Evolutionary conservation across 108 stramenopile species (phyloP).

Genomic region (Skeletonema grethae): DNA sequence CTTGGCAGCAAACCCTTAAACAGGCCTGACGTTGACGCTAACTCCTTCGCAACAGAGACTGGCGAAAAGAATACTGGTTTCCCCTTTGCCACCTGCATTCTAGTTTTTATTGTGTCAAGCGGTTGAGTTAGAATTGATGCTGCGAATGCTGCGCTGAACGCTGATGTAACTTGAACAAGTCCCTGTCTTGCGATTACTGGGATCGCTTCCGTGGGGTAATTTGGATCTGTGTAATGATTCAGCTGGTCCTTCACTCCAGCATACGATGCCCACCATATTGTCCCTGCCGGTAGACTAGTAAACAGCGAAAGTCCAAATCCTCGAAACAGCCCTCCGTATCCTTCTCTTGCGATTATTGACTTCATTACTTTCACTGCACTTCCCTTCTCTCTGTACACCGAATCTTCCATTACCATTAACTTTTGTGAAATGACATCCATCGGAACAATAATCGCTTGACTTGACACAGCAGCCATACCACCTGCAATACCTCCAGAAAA

Average conservation of each 20-base stretch:
- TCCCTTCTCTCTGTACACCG: slow-evolving; percentile 22
- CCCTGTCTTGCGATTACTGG: slow-evolving; percentile 30
- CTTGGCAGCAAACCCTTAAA: slow-evolving; percentile 47
- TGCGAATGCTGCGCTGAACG: slow-evolving; percentile 48
- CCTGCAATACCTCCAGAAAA: slow-evolving; percentile 58
- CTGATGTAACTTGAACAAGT: slow-evolving; percentile 45
- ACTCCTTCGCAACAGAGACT: slow-evolving; percentile 44
- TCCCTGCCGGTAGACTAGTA: slow-evolving; percentile 54
- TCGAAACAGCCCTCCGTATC: slow-evolving; percentile 44
- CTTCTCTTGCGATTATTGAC: slow-evolving; percentile 34
- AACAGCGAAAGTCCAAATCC: slow-evolving; percentile 60
- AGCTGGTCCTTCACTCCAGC: slow-evolving; percentile 48
- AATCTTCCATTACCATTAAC: slow-evolving; percentile 50
- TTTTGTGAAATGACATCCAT: slow-evolving; percentile 68
- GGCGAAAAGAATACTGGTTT: slow-evolving; percentile 12
- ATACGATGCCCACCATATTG: slow-evolving; percentile 61
- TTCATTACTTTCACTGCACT: slow-evolving; percentile 32
- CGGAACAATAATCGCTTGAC: slow-evolving; percentile 56
- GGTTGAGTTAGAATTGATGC: slow-evolving; percentile 51
- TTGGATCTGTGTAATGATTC: slow-evolving; percentile 1
- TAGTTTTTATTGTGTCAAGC: slow-evolving; percentile 55
- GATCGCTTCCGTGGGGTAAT: background rate
- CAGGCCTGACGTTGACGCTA: slow-evolving; percentile 33
- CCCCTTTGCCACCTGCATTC: slow-evolving; percentile 41
- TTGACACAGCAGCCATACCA: slow-evolving; percentile 55